phyloP scores from a whole-genome alignment of 768 basidiomycete genomes.

The Psilocybe tampanensis region DNA sequence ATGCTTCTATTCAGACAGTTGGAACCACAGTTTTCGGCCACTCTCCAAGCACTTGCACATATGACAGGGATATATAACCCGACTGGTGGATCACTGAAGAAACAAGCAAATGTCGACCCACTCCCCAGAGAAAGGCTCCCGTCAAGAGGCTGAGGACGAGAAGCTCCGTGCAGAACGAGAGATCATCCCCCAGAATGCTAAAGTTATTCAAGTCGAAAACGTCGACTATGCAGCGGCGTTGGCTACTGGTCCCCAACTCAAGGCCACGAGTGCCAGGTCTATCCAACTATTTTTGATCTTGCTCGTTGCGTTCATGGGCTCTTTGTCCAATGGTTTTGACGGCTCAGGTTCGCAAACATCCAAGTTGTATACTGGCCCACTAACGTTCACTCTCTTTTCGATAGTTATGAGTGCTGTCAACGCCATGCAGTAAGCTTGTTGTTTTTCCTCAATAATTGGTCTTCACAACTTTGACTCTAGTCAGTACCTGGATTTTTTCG shows the following conservation, averaged over 20 bases:
- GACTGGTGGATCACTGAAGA: background rate
- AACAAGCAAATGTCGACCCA: background rate
- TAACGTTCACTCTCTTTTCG: background rate
- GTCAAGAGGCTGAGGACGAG: conserved; percentile 10
- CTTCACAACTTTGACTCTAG: conserved; percentile 19
- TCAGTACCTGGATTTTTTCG: conserved; percentile 44
- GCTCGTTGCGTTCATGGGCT: conserved; percentile 41
- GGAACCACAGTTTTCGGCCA: background rate
- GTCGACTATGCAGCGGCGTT: conserved; percentile 47
- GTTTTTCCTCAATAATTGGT: background rate
- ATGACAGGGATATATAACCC: background rate
- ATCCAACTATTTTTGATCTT: conserved; percentile 39
- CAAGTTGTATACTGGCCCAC: background rate
- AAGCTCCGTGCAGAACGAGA: conserved; percentile 3
- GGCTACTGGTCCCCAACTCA: conserved; percentile 44
- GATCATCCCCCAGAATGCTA: conserved; percentile 17
- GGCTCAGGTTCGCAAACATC: conserved; percentile 37
- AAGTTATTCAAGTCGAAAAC: conserved; percentile 36
- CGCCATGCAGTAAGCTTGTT: conserved; percentile 42
- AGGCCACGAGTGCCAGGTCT: conserved; percentile 37
- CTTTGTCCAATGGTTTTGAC: conserved; percentile 49
- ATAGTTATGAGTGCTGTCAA: conserved; percentile 50
- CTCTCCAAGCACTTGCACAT: background rate
- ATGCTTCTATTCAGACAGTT: too few species aligned
- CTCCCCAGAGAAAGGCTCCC: conserved; percentile 12